Conservation (phyloP, 495 filamentous ascomycete species). For the Penicillium diatomitis region DNA sequence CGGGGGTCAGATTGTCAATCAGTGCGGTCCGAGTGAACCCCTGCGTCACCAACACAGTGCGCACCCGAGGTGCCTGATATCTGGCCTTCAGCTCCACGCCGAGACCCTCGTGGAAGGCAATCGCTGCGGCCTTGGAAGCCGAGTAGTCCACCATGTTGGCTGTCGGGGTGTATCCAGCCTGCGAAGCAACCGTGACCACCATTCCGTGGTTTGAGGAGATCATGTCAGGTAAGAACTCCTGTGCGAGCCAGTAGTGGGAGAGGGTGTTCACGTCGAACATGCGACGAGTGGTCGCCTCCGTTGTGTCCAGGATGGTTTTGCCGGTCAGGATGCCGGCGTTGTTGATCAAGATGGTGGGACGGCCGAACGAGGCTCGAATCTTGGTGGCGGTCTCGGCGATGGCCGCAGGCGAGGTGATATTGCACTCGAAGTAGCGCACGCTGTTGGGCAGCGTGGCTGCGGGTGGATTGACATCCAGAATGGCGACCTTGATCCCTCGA, state of each 20-base stretch:
- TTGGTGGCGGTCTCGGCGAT: conserved; percentile 37
- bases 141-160: conserved; percentile 63
- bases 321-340: conserved; percentile 62
- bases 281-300: conserved; percentile 46
- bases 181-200: conserved; percentile 62
- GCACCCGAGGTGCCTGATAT: conserved; percentile 55
- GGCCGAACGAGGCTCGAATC: conserved; percentile 48
- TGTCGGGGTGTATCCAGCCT: conserved; percentile 49
- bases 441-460: conserved; percentile 43
- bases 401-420: conserved; percentile 46
- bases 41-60: conserved; percentile 58
- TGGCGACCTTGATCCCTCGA: conserved; percentile 50
- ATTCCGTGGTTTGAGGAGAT: conserved; percentile 58
- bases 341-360: conserved; percentile 65
- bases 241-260: conserved; percentile 54
- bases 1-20: conserved; percentile 48
- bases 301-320: conserved; percentile 48
- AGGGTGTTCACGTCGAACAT: conserved; percentile 68
- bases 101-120: conserved; percentile 62
- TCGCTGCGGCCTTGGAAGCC: conserved; percentile 56
- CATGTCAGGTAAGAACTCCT: conserved; percentile 62
- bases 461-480: conserved; percentile 59
- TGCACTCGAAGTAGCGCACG: conserved; percentile 54
- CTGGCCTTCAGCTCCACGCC: conserved; percentile 49
- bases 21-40: conserved; percentile 53